These are phyloP conservation scores for Gracilariopsis chorda DNA, from an alignment of 23 red algal genomes.

Conservation along the genomic window DNA sequence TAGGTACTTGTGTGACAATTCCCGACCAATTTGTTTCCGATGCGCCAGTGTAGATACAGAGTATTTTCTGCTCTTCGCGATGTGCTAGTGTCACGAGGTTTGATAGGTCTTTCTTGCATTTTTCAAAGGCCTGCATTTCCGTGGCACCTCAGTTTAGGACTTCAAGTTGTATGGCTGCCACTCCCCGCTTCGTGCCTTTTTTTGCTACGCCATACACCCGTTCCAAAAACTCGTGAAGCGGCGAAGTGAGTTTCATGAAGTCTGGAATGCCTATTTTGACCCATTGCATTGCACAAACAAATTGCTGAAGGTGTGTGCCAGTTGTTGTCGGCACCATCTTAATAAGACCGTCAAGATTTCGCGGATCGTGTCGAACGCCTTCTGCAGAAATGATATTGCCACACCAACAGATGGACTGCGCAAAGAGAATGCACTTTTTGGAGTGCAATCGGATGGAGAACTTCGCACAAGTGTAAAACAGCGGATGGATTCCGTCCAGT, in stretches of 20 bases:
- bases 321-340: background rate
- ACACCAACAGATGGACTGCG: background rate
- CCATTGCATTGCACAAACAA: background rate
- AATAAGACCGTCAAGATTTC: background rate
- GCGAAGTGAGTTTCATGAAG: background rate
- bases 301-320: conserved; percentile 5
- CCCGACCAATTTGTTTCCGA: background rate
- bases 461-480: background rate
- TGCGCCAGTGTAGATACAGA: background rate
- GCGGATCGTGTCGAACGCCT: background rate
- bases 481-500: background rate
- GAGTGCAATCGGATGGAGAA: conserved; percentile 3
- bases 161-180: background rate
- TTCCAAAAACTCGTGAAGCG: background rate
- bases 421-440: background rate
- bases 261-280: background rate
- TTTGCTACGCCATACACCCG: background rate
- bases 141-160: background rate
- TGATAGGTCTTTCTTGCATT: background rate
- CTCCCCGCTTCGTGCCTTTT: background rate
- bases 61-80: background rate
- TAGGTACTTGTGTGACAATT: background rate
- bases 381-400: background rate
- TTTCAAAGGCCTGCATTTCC: background rate
- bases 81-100: background rate